phyloP scores from a whole-genome alignment of 306 rosid species.

The Urtica urens region DNA sequence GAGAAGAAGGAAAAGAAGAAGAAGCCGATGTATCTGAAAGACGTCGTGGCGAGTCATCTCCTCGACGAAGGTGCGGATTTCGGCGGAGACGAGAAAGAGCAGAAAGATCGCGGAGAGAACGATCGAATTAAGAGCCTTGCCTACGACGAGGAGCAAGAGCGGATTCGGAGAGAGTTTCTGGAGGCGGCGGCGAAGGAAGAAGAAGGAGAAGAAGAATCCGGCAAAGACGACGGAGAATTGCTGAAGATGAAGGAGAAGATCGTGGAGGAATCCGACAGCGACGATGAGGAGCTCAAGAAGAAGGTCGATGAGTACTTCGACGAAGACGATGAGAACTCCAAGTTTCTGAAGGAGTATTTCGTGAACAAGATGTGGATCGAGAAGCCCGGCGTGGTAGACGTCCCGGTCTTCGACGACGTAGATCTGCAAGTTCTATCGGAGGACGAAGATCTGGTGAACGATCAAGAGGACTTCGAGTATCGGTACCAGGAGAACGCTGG shows the following conservation, averaged over 20 bases:
- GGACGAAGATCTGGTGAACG: conserved; percentile 59
- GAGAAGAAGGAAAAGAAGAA: conserved; percentile 21
- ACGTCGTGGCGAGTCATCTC: conserved; percentile 58
- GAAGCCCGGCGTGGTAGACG: conserved; percentile 15
- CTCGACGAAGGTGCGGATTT: conserved; percentile 61
- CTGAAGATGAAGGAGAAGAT: conserved; percentile 25
- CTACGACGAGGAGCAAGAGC: conserved; percentile 62
- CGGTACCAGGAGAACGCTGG: conserved; percentile 69
- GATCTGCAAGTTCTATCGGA: conserved; percentile 49
- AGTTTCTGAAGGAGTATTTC: conserved; percentile 48
- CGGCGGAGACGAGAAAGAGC: too few relatives aligned
- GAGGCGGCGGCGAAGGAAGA: conserved; percentile 37
- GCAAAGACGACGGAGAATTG: conserved; percentile 39
- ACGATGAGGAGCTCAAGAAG: conserved; percentile 30
- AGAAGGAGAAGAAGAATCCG: conserved; percentile 17
- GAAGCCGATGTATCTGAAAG: conserved; percentile 49
- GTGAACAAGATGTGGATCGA: conserved; percentile 59
- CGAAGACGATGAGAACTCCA: conserved; percentile 32
- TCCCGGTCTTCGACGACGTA: conserved; percentile 29
- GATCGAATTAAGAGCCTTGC: conserved; percentile 24
- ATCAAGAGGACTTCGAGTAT: conserved; percentile 72
- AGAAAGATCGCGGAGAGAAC: conserved; percentile 8
- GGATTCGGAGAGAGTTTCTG: conserved; percentile 39
- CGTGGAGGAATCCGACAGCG: conserved; percentile 25
- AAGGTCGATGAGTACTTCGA: conserved; percentile 63